Evolutionary conservation across 2,329 filamentous ascomycete genomes (phyloP), one percentile per base, ranked within the genome.

Genomic region (Lasiodiplodia theobromae): DNA sequence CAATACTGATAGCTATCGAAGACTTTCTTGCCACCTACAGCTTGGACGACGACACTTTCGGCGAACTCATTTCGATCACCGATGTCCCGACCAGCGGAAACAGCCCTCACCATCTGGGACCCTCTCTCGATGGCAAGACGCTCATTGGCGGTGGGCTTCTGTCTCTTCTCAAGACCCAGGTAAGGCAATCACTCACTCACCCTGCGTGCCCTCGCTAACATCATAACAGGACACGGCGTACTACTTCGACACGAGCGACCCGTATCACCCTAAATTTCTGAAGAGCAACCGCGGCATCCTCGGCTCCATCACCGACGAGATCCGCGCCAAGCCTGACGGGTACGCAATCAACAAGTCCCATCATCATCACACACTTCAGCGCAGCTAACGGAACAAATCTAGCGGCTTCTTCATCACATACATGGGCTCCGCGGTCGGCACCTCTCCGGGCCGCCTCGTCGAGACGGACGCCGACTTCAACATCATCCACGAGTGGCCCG

Each of bases 31-130:
- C 85, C 1, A 87, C 87, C 0, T 84, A 86, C 75, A 86, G 83
- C 74, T 82, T 89, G 4, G 87, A 89, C 71, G 87, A 89, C 80
- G 86, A 88, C 67, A 89, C 86, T 4, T 89, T 89, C 71, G 87
- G 87, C n/a, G 84, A 82, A 3, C 83, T 90, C 52, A 80, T 89
- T 49, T 83, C 82, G 73, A 77, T 89, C 31, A 86, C 86, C 2
- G 87, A 89, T 79, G 86, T 89, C 0, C 86, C 86, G 2, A 81
- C 80, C 49, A 87, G 85, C 57, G 87, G 87, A 11, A 89, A 89
- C 75, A 85, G 84, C 44, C 87, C 87, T 56, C 87, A 89, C 74
- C 88, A 89, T 71, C 78, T 88, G 18, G 85, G 86, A 4, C 74
- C 82, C 1, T 86, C 86, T 1, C 74, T 80, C 0, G 87, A 89